These are phyloP conservation scores for Collybia nuda DNA, from an alignment of 768 basidiomycete species.

Conservation along the genomic window DNA sequence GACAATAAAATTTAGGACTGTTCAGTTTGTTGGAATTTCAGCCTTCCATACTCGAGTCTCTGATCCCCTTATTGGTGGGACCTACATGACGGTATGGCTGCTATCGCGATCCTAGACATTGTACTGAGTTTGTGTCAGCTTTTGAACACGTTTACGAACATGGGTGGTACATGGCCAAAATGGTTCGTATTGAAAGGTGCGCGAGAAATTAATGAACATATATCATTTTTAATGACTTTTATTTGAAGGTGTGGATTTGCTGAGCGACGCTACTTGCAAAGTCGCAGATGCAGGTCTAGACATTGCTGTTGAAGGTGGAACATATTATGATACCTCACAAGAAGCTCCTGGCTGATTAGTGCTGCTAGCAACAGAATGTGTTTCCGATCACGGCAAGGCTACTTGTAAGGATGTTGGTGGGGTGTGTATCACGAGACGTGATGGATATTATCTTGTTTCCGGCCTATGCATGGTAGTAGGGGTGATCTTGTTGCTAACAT, in stretches of 20 bases:
- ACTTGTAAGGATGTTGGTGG: conserved; percentile 76
- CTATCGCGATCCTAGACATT: background rate
- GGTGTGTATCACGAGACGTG: conserved; percentile 76
- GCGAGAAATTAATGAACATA: background rate
- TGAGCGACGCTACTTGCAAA: conserved; percentile 83
- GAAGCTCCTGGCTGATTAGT: conserved; percentile 9
- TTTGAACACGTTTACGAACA: conserved; percentile 92
- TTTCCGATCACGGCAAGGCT: conserved; percentile 87
- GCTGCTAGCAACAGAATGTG: conserved; percentile 75
- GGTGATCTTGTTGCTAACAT: conserved; percentile 67
- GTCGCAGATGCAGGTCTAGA: conserved; percentile 58
- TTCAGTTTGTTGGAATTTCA: conserved; percentile 99
- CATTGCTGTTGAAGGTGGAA: conserved; percentile 54
- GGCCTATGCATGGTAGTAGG: conserved; percentile 79
- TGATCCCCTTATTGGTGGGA: conserved; percentile 95
- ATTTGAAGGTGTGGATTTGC: conserved; percentile 74
- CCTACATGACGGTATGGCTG: conserved; percentile 93
- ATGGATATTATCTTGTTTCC: conserved; percentile 91
- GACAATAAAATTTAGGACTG: conserved; percentile 55
- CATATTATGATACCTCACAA: background rate
- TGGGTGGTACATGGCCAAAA: conserved; percentile 98
- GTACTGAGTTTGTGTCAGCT: conserved; percentile 46
- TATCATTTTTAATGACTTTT: conserved; percentile 11
- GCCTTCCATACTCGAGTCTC: conserved; percentile 97
- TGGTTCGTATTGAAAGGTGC: conserved; percentile 92